These are phyloP conservation scores for Cystoisospora suis DNA, from an alignment of 169 alveolate species.

Conservation along the genomic window DNA sequence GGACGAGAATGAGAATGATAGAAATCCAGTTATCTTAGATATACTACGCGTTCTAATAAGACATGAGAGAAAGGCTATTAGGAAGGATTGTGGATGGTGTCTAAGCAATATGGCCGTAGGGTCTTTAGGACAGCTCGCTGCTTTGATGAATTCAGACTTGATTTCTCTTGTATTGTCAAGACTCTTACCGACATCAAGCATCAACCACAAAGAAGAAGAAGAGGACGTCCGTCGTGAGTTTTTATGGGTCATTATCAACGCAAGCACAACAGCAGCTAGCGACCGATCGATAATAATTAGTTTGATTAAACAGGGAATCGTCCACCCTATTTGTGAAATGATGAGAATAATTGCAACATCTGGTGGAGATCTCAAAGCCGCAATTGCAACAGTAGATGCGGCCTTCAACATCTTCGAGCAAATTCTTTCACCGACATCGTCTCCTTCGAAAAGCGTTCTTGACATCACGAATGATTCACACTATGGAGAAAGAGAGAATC, in stretches of 20 bases:
- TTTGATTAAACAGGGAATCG: background rate
- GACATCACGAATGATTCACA: no score
- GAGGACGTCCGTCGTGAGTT: conserved; percentile 48
- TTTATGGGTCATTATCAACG: conserved; percentile 48
- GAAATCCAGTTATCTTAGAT: no score
- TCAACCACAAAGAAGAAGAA: background rate
- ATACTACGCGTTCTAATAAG: background rate
- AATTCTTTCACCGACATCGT: conserved; percentile 5
- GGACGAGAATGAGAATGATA: no score
- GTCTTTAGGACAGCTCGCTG: conserved; percentile 35
- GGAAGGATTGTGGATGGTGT: conserved; percentile 40
- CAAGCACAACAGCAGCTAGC: conserved; percentile 51
- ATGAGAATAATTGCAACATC: background rate
- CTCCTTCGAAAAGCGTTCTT: background rate
- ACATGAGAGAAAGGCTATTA: background rate
- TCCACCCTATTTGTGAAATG: background rate
- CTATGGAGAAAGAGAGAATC: no score
- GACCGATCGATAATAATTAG: background rate
- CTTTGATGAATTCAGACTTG: conserved; percentile 15
- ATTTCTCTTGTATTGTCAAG: no score
- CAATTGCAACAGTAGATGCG: conserved; percentile 41
- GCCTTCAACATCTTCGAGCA: conserved; percentile 1
- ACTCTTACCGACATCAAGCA: no score
- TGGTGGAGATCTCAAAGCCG: background rate
- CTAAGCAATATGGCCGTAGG: conserved; percentile 55